Evolutionary conservation across 805 yeast genomes (phyloP).

Genomic region (Tetrapisispora taiwanensis): DNA sequence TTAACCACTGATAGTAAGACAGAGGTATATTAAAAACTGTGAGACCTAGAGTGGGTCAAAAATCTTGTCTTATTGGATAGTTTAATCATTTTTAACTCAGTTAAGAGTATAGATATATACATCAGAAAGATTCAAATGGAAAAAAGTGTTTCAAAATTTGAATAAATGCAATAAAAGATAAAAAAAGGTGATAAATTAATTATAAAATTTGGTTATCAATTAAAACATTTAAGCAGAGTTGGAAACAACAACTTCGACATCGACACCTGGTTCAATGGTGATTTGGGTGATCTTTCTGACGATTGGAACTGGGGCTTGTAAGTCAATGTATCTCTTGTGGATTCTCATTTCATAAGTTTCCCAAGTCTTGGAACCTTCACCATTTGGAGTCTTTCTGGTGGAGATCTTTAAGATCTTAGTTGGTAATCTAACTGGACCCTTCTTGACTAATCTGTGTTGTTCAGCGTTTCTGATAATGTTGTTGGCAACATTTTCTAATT

Average conservation of each 20-base stretch:
- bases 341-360: conserved; percentile 99
- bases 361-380: conserved; percentile 99
- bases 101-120: conserved; percentile 2
- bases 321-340: conserved; percentile 99
- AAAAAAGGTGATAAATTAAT: neutral
- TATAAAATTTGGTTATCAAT: neutral
- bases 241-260: conserved; percentile 88
- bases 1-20: conserved; percentile 33
- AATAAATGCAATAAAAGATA: neutral
- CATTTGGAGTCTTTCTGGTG: conserved; percentile 99
- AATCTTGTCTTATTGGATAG: neutral
- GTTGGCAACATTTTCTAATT: conserved; percentile 90
- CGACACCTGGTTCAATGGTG: conserved; percentile 99
- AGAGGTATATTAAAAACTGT: conserved; percentile 31
- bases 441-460: conserved; percentile 73
- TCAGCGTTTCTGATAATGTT: conserved; percentile 84
- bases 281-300: conserved; percentile 95
- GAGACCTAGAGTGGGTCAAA: conserved; percentile 32
- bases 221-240: conserved; percentile 11
- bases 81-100: neutral
- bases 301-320: conserved; percentile 88
- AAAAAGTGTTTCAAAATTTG: neutral
- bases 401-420: conserved; percentile 95
- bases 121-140: neutral
- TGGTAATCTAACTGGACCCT: conserved; percentile 99